These are phyloP conservation scores for Penicillium sp. DNA, from an alignment of 2,329 filamentous ascomycete genomes.

Conservation along the genomic window DNA sequence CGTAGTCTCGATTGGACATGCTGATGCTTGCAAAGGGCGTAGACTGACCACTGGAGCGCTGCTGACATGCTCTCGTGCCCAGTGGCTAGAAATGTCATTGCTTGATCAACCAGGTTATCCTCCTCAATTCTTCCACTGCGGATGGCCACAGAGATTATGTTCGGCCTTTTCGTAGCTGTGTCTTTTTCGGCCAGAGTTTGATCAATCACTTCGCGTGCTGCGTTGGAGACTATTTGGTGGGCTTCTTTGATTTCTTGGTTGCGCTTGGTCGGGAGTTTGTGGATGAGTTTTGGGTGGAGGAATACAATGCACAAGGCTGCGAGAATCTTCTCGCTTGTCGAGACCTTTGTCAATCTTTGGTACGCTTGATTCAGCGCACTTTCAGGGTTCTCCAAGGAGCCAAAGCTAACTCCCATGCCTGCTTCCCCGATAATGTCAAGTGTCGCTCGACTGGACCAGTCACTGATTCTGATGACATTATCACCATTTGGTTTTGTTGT, in stretches of 20 bases:
- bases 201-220: no score
- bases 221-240: no score
- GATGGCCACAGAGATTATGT: no score
- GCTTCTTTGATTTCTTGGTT: background rate
- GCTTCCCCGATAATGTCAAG: constrained; percentile 65
- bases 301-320: background rate
- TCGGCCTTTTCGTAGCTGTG: no score
- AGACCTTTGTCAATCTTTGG: background rate
- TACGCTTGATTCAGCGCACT: constrained; percentile 43
- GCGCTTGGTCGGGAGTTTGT: background rate
- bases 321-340: background rate
- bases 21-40: constrained; percentile 23
- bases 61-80: constrained; percentile 28
- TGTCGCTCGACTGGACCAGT: constrained; percentile 60
- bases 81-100: constrained; percentile 22
- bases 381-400: constrained; percentile 53
- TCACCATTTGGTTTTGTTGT: background rate
- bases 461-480: constrained; percentile 33
- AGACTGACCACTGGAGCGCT: constrained; percentile 27
- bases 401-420: constrained; percentile 61
- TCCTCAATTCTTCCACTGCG: no score
- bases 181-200: no score
- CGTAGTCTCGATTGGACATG: constrained; percentile 25
- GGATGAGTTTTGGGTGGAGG: background rate
- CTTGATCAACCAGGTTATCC: no score